These are phyloP conservation scores for Leptodontidium sp. DNA, from an alignment of 2,329 filamentous ascomycete species.

Conservation along the genomic window DNA sequence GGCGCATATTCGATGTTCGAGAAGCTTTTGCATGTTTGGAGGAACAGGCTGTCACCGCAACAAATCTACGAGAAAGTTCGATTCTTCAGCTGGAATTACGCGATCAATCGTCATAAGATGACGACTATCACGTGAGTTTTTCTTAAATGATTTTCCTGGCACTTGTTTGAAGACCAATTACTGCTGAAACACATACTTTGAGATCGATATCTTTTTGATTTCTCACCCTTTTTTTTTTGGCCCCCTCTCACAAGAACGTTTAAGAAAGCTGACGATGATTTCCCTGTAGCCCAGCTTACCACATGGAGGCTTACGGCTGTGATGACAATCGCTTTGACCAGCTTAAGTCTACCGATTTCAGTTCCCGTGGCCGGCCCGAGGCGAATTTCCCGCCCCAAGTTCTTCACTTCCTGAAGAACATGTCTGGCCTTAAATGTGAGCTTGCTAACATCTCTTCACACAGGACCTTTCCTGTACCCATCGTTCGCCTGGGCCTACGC, in stretches of 20 bases:
- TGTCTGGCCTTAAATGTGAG: neutral
- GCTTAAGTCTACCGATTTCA: neutral
- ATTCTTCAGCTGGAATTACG: conserved; percentile 56
- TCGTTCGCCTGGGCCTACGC: neutral
- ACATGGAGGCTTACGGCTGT: conserved; percentile 56
- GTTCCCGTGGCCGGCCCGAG: neutral
- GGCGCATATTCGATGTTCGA: conserved; percentile 56
- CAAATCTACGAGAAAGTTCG: conserved; percentile 57
- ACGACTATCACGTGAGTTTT: conserved; percentile 32
- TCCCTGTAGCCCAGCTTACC: conserved; percentile 35
- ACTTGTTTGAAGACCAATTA: neutral
- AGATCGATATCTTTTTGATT: neutral
- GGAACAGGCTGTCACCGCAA: conserved; percentile 48
- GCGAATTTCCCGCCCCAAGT: neutral
- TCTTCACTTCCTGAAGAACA: neutral
- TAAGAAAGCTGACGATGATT: conserved; percentile 50
- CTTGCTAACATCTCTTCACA: neutral
- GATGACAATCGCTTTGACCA: conserved; percentile 67
- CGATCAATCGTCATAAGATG: conserved; percentile 67
- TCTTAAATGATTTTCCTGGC: too few species aligned
- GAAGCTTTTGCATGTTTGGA: conserved; percentile 57
- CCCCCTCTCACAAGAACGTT: too few species aligned
- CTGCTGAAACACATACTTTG: neutral
- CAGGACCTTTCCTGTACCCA: conserved; percentile 22
- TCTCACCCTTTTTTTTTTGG: neutral